phyloP scores from a whole-genome alignment of 169 alveolate species.

The Plasmodium knowlesi region DNA sequence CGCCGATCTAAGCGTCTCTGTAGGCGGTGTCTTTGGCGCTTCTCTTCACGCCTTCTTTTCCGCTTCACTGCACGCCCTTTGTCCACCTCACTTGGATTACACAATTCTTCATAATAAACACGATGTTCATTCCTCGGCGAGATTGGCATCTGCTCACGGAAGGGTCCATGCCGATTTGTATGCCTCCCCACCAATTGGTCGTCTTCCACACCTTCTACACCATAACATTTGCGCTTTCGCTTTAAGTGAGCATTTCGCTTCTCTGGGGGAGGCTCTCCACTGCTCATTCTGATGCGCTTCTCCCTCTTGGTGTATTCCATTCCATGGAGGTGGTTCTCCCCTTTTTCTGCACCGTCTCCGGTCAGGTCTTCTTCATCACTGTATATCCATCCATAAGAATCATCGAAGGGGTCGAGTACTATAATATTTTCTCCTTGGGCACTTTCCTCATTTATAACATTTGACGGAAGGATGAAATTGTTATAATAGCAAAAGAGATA shows the following conservation, averaged over 20 bases:
- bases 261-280: not conserved
- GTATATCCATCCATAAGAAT: constrained; percentile 24
- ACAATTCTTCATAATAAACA: not conserved
- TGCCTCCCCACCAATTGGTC: not conserved
- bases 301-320: not conserved
- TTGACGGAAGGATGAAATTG: not conserved
- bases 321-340: not conserved
- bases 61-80: not conserved
- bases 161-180: not conserved
- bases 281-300: not conserved
- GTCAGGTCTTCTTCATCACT: not conserved
- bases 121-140: not conserved
- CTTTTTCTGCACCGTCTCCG: not conserved
- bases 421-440: not conserved
- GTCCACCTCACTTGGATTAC: not conserved
- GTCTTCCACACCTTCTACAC: not conserved
- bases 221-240: not conserved
- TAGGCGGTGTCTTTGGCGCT: not conserved
- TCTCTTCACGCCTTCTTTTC: not conserved
- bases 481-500: constrained; percentile 36
- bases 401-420: not conserved
- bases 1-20: not conserved
- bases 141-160: not conserved
- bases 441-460: not conserved
- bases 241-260: not conserved